These are phyloP conservation scores for Brachypodium distachyon DNA, from an alignment of 202 grass and related monocot genomes.

Conservation along the genomic window DNA sequence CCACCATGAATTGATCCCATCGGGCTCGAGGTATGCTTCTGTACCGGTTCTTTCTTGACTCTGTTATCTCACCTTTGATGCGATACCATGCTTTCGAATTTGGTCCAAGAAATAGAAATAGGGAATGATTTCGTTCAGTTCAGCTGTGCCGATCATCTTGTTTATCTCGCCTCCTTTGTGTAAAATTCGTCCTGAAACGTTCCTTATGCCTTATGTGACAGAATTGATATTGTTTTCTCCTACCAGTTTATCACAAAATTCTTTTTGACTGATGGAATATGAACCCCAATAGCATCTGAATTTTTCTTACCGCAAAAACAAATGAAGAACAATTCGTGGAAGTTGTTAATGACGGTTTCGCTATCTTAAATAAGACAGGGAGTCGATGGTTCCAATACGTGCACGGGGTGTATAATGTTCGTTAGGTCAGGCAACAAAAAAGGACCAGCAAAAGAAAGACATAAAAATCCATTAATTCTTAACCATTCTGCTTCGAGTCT, in stretches of 20 bases:
- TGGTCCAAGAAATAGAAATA: background rate
- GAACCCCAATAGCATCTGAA: background rate
- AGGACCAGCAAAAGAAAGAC: background rate
- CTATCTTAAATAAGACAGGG: background rate
- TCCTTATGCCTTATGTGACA: background rate
- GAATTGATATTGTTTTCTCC: background rate
- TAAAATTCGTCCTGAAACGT: background rate
- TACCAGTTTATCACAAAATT: background rate
- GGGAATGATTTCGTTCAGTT: background rate
- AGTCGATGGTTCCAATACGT: slow-evolving; percentile 2
- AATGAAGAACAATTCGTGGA: background rate
- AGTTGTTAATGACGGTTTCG: no score
- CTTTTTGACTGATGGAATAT: background rate
- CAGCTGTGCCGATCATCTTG: background rate
- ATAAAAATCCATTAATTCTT: background rate
- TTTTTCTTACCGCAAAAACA: background rate
- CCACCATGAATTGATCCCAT: background rate
- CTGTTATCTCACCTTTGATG: background rate
- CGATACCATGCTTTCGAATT: background rate
- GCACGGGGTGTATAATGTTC: background rate
- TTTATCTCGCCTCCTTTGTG: background rate
- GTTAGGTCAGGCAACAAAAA: background rate
- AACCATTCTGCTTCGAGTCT: no score
- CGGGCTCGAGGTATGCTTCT: slow-evolving; percentile 22
- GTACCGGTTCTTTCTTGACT: background rate